These are phyloP conservation scores for Boletus albobrunnescens DNA, from an alignment of 1,284 basidiomycete genomes.

Conservation along the genomic window DNA sequence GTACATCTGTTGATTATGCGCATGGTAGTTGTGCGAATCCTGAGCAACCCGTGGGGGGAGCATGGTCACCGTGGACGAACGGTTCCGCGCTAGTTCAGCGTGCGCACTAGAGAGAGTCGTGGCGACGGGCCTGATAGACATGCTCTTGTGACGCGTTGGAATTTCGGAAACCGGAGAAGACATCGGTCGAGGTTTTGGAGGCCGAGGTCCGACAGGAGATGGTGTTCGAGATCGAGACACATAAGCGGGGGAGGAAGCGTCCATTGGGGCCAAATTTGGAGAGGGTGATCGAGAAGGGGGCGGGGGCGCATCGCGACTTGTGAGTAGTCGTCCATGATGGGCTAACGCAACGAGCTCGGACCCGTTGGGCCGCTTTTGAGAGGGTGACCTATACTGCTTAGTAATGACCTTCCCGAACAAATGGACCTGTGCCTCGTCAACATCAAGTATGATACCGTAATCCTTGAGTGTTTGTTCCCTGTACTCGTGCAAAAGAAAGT, in stretches of 20 bases:
- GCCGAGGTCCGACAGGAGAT: constrained; percentile 48
- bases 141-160: constrained; percentile 32
- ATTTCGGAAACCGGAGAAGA: constrained; percentile 32
- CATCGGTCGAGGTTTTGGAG: constrained; percentile 35
- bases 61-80: constrained; percentile 32
- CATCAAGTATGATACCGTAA: constrained; percentile 49
- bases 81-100: constrained; percentile 22
- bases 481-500: constrained; percentile 81
- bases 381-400: constrained; percentile 45
- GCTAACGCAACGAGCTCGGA: constrained; percentile 11
- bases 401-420: constrained; percentile 39
- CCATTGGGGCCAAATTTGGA: constrained; percentile 25
- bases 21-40: constrained; percentile 34
- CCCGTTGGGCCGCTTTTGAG: constrained; percentile 22
- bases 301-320: constrained; percentile 21
- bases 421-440: constrained; percentile 29
- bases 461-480: constrained; percentile 70
- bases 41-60: constrained; percentile 27
- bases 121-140: constrained; percentile 27
- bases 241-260: constrained; percentile 20
- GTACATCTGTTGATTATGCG: constrained; percentile 34
- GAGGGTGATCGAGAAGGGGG: constrained; percentile 35
- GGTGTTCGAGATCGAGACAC: constrained; percentile 41
- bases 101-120: constrained; percentile 16
- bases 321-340: constrained; percentile 13